phyloP scores from a whole-genome alignment of 805 yeast genomes.

The Candida mattraensis region DNA sequence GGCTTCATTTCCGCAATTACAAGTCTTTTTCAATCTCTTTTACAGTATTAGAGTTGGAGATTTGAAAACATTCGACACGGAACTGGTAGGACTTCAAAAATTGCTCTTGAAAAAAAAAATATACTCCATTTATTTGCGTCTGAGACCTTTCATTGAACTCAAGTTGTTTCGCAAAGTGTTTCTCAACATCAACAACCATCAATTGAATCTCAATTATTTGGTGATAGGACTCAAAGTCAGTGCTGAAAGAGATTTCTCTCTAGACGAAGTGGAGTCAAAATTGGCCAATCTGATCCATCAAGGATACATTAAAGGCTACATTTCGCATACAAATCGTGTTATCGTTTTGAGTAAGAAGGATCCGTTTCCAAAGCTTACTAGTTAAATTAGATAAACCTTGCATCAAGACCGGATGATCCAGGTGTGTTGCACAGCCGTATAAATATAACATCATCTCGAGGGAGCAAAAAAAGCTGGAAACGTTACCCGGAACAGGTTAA shows the following conservation, averaged over 20 bases:
- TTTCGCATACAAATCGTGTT: slow-evolving; percentile 73
- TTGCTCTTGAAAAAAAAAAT: slow-evolving; percentile 57
- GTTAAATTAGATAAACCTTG: background rate
- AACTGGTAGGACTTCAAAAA: slow-evolving; percentile 44
- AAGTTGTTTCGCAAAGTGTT: slow-evolving; percentile 47
- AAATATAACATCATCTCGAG: too few relatives aligned
- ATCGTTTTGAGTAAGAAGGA: slow-evolving; percentile 72
- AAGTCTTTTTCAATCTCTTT: slow-evolving; percentile 49
- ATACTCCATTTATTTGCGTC: slow-evolving; percentile 55
- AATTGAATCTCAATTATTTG: slow-evolving; percentile 14
- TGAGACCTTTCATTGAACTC: slow-evolving; percentile 51
- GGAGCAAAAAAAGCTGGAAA: too few relatives aligned
- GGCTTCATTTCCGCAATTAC: slow-evolving; percentile 41
- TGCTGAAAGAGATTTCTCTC: slow-evolving; percentile 22
- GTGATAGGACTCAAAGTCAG: slow-evolving; percentile 15
- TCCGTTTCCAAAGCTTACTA: slow-evolving; percentile 57
- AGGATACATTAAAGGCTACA: slow-evolving; percentile 72
- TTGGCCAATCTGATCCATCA: slow-evolving; percentile 63
- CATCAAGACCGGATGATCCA: too few relatives aligned
- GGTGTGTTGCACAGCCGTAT: too few relatives aligned
- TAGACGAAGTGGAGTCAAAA: slow-evolving; percentile 66
- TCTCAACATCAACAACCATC: slow-evolving; percentile 28
- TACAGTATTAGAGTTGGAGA: slow-evolving; percentile 55
- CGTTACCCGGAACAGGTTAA: slow-evolving; percentile 21
- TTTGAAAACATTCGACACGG: slow-evolving; percentile 47